Evolutionary conservation across 192 early-diverging fungal species (phyloP).

Genomic region (Coemansia sp.): DNA sequence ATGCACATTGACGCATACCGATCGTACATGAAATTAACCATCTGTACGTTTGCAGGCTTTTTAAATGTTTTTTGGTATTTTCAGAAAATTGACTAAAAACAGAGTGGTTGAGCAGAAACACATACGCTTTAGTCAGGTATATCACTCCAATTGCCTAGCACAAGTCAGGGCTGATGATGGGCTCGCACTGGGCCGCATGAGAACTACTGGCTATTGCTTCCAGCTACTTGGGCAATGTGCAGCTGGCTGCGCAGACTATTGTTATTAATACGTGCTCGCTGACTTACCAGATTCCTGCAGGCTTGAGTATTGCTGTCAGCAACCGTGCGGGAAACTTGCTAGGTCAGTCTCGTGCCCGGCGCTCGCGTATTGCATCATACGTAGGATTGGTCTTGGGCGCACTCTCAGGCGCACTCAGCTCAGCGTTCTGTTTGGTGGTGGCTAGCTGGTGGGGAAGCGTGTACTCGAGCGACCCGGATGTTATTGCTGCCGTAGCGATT

Average conservation of each 20-base stretch:
- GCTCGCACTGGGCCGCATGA: conserved; percentile 64
- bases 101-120: too few species aligned
- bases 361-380: conserved; percentile 35
- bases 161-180: conserved; percentile 6
- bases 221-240: conserved; percentile 59
- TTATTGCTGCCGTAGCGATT: conserved; percentile 67
- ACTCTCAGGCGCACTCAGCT: conserved; percentile 12
- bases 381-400: conserved; percentile 24
- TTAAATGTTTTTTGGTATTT: too few species aligned
- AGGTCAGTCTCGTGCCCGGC: conserved; percentile 42
- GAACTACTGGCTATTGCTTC: conserved; percentile 51
- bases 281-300: conserved; percentile 57
- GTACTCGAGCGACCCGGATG: conserved; percentile 67
- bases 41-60: not conserved
- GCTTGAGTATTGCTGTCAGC: conserved; percentile 55
- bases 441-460: conserved; percentile 53
- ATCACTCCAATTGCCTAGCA: too few species aligned
- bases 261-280: conserved; percentile 56
- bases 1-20: not conserved
- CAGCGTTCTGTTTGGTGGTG: conserved; percentile 20
- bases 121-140: too few species aligned
- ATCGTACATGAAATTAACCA: not conserved
- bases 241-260: conserved; percentile 60
- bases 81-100: too few species aligned
- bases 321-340: conserved; percentile 59